Evolutionary conservation across 2,329 filamentous ascomycete genomes (phyloP), one percentile per base, ranked within the genome.

Genomic region (Pseudocercospora fuligena): DNA sequence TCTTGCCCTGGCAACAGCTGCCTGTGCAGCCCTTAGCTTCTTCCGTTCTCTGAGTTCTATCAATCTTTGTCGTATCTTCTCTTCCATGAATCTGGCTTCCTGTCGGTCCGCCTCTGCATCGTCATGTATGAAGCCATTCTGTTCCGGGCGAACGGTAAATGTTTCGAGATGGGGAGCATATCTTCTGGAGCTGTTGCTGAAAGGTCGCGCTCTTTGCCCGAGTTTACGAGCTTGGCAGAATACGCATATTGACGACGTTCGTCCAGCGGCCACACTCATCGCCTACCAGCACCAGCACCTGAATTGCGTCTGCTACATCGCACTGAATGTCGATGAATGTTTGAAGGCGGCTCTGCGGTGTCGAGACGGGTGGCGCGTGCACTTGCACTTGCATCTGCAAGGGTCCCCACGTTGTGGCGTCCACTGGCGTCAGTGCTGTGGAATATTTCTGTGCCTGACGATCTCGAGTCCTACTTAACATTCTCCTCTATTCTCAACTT

Each of bases 211-310:
- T 4, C 65, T 63, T 2, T 68, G 62, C 19, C 68, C 47, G 19
- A 58, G 62, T 36, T 73, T 65, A 36, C 70, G 67, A 5, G 63
- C 59, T 47, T 72, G 73, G 61, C 73, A 73, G 57, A 68, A 66
- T 36, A 72, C 62, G 49, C 73, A 74, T 43, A 72, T 60, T 19
- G 70, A 70, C 19, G 64, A 60, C 36, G 66, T 33, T 49, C 70
- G 66, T 33, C 72, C 67, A 9, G 67, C 69, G 33, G 72, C 63
- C 68, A 73, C 72, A 19, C 27, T 70, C 61, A 60, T 61, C 58
- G 31, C 57, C 47, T n/a, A 6, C 51, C 27, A 31, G 6, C 27
- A 6, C 51, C 27, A 31, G 6, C 27, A 31, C 27, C 11, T 29
- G 23, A 6, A 33, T 2, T 14, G 14, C 7, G 23, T 27, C 31